These are phyloP conservation scores for Lepidium didymum DNA, from an alignment of 345 rosid species.

Conservation along the genomic window DNA sequence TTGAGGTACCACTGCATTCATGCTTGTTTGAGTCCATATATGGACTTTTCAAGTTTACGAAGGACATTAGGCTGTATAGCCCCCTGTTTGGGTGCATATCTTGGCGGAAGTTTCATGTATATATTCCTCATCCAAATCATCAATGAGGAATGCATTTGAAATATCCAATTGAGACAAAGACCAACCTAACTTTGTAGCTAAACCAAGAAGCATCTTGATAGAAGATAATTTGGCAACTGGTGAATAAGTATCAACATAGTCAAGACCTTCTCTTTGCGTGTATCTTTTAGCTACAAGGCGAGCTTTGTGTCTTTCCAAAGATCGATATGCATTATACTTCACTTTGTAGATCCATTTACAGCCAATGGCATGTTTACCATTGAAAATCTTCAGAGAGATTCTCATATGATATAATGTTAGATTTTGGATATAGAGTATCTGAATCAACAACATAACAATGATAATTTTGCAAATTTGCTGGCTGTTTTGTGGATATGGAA, in stretches of 20 bases:
- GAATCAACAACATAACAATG: too few species aligned
- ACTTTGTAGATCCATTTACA: not conserved
- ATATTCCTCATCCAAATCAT: not conserved
- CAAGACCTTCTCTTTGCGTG: not conserved
- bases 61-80: not conserved
- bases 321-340: not conserved
- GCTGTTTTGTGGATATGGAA: too few species aligned
- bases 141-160: not conserved
- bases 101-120: not conserved
- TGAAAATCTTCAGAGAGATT: too few species aligned
- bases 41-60: not conserved
- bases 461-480: too few species aligned
- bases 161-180: not conserved
- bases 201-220: fast-evolving
- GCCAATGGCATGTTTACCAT: not conserved
- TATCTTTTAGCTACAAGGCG: not conserved
- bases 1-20: not conserved
- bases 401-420: too few species aligned
- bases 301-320: not conserved
- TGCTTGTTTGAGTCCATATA: not conserved
- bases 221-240: not conserved
- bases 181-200: not conserved
- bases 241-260: not conserved
- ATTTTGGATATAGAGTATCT: too few species aligned
- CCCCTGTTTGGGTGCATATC: not conserved